phyloP scores from a whole-genome alignment of 2,329 filamentous ascomycete genomes.

The Coniochaeta hoffmannii region DNA sequence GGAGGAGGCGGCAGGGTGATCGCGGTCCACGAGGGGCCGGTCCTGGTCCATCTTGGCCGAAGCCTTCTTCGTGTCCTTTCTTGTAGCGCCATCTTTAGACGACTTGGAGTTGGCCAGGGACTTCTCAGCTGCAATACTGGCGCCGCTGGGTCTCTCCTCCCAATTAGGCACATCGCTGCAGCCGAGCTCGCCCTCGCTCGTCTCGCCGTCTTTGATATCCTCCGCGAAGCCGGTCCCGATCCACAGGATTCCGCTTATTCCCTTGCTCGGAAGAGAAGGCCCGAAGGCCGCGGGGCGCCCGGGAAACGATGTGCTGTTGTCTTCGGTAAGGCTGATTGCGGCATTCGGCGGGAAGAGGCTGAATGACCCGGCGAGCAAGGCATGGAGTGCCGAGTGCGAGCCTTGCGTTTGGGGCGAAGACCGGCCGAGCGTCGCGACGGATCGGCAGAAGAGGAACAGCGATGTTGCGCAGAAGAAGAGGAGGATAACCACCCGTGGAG shows the following conservation, averaged over 20 bases:
- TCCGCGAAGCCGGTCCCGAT: slow-evolving; percentile 88
- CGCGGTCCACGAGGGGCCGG: slow-evolving; percentile 21
- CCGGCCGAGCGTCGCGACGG: slow-evolving; percentile 33
- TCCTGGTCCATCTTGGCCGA: slow-evolving; percentile 11
- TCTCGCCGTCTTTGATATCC: slow-evolving; percentile 57
- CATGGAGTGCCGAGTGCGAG: slow-evolving; percentile 26
- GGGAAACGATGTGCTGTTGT: slow-evolving; percentile 96
- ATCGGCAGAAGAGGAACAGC: slow-evolving; percentile 48
- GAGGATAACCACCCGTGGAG: slow-evolving; percentile 46
- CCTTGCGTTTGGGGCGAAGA: slow-evolving; percentile 25
- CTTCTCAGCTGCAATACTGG: slow-evolving; percentile 34
- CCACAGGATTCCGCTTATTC: slow-evolving; percentile 86
- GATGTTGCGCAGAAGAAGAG: slow-evolving; percentile 45
- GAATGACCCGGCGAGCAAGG: slow-evolving; percentile 65
- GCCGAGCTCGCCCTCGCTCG: slow-evolving; percentile 72
- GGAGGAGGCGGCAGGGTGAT: slow-evolving; percentile 6
- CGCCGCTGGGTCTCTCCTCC: slow-evolving; percentile 44
- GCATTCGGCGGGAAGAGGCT: slow-evolving; percentile 93
- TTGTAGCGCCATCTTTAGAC: slow-evolving; percentile 20
- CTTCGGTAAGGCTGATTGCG: slow-evolving; percentile 91
- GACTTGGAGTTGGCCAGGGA: slow-evolving; percentile 28
- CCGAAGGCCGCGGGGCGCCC: slow-evolving; percentile 92
- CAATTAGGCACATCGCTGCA: slow-evolving; percentile 93
- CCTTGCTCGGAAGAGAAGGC: slow-evolving; percentile 64
- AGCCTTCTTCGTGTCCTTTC: slow-evolving; percentile 27